These are phyloP conservation scores for Aspergillus brunneoviolaceus DNA, from an alignment of 2,329 filamentous ascomycete species.

Conservation along the genomic window DNA sequence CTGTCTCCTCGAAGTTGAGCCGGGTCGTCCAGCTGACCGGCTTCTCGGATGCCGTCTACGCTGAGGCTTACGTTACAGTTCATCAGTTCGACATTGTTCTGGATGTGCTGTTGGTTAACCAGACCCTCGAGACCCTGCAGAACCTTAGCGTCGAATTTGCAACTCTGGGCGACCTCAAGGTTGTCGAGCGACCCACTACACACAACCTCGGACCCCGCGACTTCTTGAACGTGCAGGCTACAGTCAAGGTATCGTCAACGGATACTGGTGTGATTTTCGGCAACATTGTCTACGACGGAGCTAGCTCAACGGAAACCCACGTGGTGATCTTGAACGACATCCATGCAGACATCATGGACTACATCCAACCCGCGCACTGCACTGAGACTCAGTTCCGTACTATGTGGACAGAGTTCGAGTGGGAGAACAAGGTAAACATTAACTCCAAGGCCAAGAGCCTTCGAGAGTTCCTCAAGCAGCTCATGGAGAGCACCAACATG, in stretches of 20 bases:
- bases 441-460: conserved; percentile 93
- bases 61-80: conserved; percentile 98
- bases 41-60: conserved; percentile 97
- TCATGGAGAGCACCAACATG: conserved; percentile 99
- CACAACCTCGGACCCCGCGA: conserved; percentile 94
- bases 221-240: conserved; percentile 97
- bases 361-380: conserved; percentile 95
- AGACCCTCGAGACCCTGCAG: conserved; percentile 93
- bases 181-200: conserved; percentile 92
- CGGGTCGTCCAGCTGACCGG: conserved; percentile 95
- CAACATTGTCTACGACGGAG: conserved; percentile 95
- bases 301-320: conserved; percentile 87
- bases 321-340: conserved; percentile 98
- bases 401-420: conserved; percentile 99
- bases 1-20: conserved; percentile 89
- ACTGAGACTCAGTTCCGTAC: conserved; percentile 97
- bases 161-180: conserved; percentile 96
- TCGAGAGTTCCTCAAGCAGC: conserved; percentile 84
- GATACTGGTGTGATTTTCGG: conserved; percentile 99
- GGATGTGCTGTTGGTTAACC: conserved; percentile 94
- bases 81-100: conserved; percentile 98
- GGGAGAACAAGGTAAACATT: conserved; percentile 99
- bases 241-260: conserved; percentile 96
- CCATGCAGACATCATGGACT: conserved; percentile 99
- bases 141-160: conserved; percentile 98